Conservation (phyloP, 2,329 filamentous ascomycete species). For the Amylocarpus encephaloides region DNA sequence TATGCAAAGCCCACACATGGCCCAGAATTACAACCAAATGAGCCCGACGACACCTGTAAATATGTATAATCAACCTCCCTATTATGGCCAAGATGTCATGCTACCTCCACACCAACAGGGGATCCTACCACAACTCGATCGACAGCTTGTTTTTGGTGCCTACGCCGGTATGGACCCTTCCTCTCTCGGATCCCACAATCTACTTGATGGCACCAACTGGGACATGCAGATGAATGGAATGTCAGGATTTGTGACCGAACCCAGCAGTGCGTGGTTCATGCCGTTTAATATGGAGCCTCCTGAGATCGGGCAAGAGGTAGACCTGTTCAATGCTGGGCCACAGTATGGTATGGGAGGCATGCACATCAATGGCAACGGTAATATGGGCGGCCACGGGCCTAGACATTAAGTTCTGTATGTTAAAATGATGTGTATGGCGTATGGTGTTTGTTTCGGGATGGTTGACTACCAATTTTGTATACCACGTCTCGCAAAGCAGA, state of each 20-base stretch:
- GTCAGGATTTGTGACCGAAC: constrained; percentile 33
- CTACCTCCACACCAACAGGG: constrained; percentile 43
- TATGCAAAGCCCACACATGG: constrained; percentile 17
- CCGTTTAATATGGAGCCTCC: constrained; percentile 87
- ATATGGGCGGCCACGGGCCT: constrained; percentile 32
- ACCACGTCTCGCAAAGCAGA: not conserved
- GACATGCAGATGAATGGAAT: constrained; percentile 27
- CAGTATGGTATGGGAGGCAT: constrained; percentile 22
- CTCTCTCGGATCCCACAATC: constrained; percentile 22
- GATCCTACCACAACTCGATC: constrained; percentile 63
- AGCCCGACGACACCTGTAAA: constrained; percentile 26
- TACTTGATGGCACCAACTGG: constrained; percentile 25
- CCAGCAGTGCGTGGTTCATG: constrained; percentile 77
- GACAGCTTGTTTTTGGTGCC: constrained; percentile 69
- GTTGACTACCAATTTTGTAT: not conserved
- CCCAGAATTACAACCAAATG: constrained; percentile 25
- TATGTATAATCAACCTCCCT: constrained; percentile 30
- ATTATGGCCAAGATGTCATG: constrained; percentile 42
- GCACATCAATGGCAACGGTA: constrained; percentile 20
- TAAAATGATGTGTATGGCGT: constrained; percentile 2
- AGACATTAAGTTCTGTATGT: constrained; percentile 2
- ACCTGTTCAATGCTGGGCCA: constrained; percentile 21
- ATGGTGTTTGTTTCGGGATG: constrained; percentile 4
- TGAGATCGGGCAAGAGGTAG: constrained; percentile 45
- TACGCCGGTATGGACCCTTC: constrained; percentile 50